Base-by-base conservation (phyloP, 495 filamentous ascomycete species). In the Echria macrotheca region DNA sequence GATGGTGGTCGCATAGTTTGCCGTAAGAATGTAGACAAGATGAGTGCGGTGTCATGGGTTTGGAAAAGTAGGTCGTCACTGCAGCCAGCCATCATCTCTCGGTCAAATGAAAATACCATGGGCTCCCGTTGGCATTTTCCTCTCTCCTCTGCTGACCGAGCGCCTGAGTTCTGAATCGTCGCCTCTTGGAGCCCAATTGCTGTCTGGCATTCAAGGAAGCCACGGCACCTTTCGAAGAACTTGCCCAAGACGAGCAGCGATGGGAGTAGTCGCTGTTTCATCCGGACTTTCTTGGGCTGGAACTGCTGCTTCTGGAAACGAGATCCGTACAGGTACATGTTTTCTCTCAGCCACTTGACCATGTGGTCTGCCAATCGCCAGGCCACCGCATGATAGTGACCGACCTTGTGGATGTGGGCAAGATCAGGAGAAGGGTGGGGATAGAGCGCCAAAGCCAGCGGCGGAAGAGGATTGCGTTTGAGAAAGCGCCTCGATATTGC, bases 351-450 rank as follows among this genome's bases (percentile, higher is more conserved):
- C 46, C 46, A 49, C 15, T 21, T 10, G 5, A 38, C 46, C 2
- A 49, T 40, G 46, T 49, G 35, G 24, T 49, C 46, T 17, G 46
- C 46, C n/a, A 49, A n/a, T 7, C 35, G 14, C 46, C 32, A 49
- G 21, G 46, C 46, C 9, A 39, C 35, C 0, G 46, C 46, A 24
- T 49, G 46, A 14, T 11, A 40, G 23, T 39, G 46, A 3, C 46
- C 35, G 7, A 49, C 46, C 21, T 26, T 25, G 8, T 40, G 22
- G 12, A 49, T 49, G 24, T 49, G 46, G 5, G 14, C 12, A 1
- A 49, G 14, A 19, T 49, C 46, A 1, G 46, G 46, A 26, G 14
- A 39, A 5, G 32, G 33, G 23, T 49, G 21, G 1, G 46, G 46
- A 19, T 49, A 49, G 19, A 49, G 46, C 11, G 0, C 12, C 35